Conservation (phyloP, 148 eudicot species). For the Limonium bicolor region DNA sequence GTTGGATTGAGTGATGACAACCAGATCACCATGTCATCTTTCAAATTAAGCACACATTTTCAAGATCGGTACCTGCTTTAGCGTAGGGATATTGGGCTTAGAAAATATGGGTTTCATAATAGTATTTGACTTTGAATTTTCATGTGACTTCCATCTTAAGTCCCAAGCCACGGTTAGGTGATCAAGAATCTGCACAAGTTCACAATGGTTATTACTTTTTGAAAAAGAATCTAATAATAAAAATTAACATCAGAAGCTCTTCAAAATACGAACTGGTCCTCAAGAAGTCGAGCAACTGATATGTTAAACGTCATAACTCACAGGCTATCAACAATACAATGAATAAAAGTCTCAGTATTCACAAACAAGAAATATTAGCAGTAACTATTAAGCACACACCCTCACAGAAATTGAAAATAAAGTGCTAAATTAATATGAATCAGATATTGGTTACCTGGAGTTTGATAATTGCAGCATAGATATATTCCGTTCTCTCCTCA, state of each 20-base stretch:
- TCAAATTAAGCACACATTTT: too few species aligned
- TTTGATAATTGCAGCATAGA: constrained; percentile 66
- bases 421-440: too few species aligned
- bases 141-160: constrained; percentile 52
- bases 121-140: constrained; percentile 11
- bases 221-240: too few species aligned
- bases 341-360: neutral
- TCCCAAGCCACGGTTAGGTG: constrained; percentile 89
- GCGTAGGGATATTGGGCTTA: constrained; percentile 44
- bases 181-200: constrained; percentile 50
- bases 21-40: too few species aligned
- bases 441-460: constrained; percentile 66
- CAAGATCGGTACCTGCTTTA: constrained; percentile 44
- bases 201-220: too few species aligned
- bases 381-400: neutral
- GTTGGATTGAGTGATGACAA: too few species aligned
- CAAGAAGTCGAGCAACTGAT: too few species aligned
- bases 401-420: neutral
- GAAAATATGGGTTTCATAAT: constrained; percentile 27
- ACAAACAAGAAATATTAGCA: neutral
- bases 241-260: too few species aligned
- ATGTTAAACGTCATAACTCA: too few species aligned
- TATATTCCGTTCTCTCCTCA: constrained; percentile 78
- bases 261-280: too few species aligned
- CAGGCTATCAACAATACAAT: neutral